These are phyloP conservation scores for Aspergillus transmontanensis DNA, from an alignment of 2,329 filamentous ascomycete species.

Conservation along the genomic window DNA sequence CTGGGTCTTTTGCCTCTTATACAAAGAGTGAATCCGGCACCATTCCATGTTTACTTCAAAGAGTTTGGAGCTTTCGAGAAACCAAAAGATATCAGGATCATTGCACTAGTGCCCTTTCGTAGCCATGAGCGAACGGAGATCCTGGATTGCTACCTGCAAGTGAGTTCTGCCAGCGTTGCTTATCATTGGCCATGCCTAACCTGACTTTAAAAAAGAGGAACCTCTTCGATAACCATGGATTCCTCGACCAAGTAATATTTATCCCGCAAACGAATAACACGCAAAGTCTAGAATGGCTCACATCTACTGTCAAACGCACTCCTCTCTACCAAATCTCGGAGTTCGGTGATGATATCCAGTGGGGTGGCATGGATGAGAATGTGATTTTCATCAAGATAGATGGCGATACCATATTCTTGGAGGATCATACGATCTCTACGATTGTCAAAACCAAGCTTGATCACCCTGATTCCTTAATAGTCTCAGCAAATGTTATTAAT, in stretches of 20 bases:
- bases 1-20: constrained; percentile 24
- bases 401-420: constrained; percentile 46
- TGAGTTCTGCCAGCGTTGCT: constrained; percentile 11
- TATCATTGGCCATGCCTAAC: not conserved
- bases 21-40: constrained; percentile 22
- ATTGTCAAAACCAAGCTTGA: constrained; percentile 56
- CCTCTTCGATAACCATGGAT: constrained; percentile 41
- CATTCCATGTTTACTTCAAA: constrained; percentile 35
- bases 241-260: constrained; percentile 48
- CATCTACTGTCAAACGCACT: constrained; percentile 31
- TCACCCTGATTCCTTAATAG: constrained; percentile 53
- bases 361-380: constrained; percentile 21
- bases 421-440: constrained; percentile 53
- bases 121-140: constrained; percentile 37
- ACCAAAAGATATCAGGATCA: constrained; percentile 38
- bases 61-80: constrained; percentile 32
- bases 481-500: constrained; percentile 61
- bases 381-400: constrained; percentile 48
- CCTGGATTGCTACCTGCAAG: constrained; percentile 47
- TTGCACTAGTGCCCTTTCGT: constrained; percentile 45
- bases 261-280: constrained; percentile 41
- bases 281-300: constrained; percentile 41
- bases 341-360: constrained; percentile 12
- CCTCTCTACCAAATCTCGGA: constrained; percentile 31
- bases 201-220: constrained; percentile 33